Base-by-base conservation (phyloP, 306 rosid species). In the Fragaria ananassa region DNA sequence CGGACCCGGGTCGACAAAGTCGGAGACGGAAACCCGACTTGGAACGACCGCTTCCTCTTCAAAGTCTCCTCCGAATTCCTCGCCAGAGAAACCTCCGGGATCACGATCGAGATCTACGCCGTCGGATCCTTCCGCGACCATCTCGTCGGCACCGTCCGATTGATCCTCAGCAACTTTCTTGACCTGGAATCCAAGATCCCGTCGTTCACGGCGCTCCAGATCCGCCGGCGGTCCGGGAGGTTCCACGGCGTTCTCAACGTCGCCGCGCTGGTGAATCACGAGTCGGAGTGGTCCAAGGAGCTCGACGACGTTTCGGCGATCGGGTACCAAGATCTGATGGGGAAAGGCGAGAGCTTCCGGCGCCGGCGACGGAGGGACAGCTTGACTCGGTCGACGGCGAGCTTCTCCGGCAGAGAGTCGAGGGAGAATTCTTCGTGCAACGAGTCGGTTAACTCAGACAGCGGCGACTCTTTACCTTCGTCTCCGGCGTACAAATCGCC, bases 11-110 rank as follows among this genome's bases (percentile, higher is more conserved):
- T 91, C 34, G 97, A 95, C 84, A 77, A 72, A 12, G 46, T 89
- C 74, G 97, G 97, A 25, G 89, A n/a, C 80, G 35, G 88, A 79
- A 89, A 95, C 46, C 97, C 98, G 12, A 92, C 92, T 39, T 92
- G 98, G 98, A 90, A 95, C 84, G 97, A 95, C 81, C 90, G 83
- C 37, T 90, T 95, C 76, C 95, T 92, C 89, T 95, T 92, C 86
- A 87, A 86, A 8, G 91, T 95, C 64, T 61, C 92, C 49, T 85
- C 89, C 25, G 85, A 85, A 74, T 95, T 89, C 73, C 92, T 95
- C 70, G 70, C 92, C 76, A 69, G 88, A 71, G 96, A 89, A 7
- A 95, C 97, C 13, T 84, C 98, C 70, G 91, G 82, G 10, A 79
- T 95, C 69, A 76, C 84, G 72, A 82, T 92, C 35, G 83, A 88